phyloP scores from a whole-genome alignment of 2,329 filamentous ascomycete genomes.

The Stagonosporopsis tanaceti region DNA sequence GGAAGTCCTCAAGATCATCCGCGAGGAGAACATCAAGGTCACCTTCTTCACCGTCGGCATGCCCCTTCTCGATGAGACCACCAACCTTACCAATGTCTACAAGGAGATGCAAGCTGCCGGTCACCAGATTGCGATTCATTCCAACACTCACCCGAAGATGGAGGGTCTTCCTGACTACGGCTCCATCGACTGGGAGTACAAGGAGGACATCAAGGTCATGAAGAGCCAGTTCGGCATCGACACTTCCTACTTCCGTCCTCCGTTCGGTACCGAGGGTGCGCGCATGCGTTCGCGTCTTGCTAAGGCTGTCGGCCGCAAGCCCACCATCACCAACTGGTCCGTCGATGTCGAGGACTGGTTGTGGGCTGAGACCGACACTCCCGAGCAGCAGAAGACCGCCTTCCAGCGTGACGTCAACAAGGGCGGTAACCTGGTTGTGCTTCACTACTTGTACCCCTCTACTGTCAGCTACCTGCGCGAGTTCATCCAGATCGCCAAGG shows the following conservation, averaged over 20 bases:
- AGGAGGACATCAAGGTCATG: conserved; percentile 63
- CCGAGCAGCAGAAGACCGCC: conserved; percentile 71
- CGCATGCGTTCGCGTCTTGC: conserved; percentile 71
- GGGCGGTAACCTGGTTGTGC: conserved; percentile 71
- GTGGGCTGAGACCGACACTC: conserved; percentile 68
- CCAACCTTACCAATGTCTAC: conserved; percentile 71
- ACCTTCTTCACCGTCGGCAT: conserved; percentile 76
- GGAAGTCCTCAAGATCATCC: conserved; percentile 68
- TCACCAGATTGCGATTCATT: conserved; percentile 74
- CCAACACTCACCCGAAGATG: conserved; percentile 74
- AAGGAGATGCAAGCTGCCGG: conserved; percentile 67
- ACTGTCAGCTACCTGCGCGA: conserved; percentile 70
- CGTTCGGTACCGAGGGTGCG: conserved; percentile 73
- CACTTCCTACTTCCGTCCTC: conserved; percentile 70
- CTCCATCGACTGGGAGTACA: conserved; percentile 69
- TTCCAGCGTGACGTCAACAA: conserved; percentile 69
- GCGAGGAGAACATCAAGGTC: conserved; percentile 68
- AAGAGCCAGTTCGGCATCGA: conserved; percentile 41
- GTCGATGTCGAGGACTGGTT: conserved; percentile 77
- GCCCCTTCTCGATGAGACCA: conserved; percentile 65
- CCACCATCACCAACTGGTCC: conserved; percentile 71
- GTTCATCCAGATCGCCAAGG: conserved; percentile 71
- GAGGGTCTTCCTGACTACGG: conserved; percentile 63
- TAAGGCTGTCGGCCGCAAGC: conserved; percentile 53
- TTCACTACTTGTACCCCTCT: conserved; percentile 72